Percentiles rank a stretch among this genome's conserved stretches.
These are phyloP conservation scores for Flaveria brownii DNA, from an alignment of 129 eudicot genomes.

Conservation along the genomic window DNA sequence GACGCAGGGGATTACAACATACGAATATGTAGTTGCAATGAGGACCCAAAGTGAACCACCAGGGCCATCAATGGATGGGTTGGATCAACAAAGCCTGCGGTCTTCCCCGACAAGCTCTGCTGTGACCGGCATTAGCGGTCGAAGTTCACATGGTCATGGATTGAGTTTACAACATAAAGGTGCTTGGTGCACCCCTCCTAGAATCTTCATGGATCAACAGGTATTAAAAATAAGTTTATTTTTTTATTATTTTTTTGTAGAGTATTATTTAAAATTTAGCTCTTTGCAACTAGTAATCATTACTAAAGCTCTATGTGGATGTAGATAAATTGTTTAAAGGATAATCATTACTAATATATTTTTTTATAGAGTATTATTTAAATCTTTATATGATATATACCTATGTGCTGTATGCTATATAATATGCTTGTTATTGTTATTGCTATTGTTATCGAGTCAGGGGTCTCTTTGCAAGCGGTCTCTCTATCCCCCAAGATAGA, in stretches of 20 bases:
- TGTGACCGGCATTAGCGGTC: conserved; percentile 77
- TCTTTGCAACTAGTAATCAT: not conserved
- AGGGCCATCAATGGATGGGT: conserved; percentile 59
- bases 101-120: conserved; percentile 88
- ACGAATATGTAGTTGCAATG: conserved; percentile 95
- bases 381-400: too few species aligned
- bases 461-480: too few species aligned
- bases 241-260: not conserved
- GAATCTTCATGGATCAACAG: conserved; percentile 95
- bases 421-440: too few species aligned
- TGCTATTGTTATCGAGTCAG: too few species aligned
- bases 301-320: too few species aligned
- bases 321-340: not conserved
- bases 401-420: too few species aligned
- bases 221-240: conserved; percentile 31
- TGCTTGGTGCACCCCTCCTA: conserved; percentile 96
- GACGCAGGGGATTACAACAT: conserved; percentile 85
- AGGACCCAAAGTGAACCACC: conserved; percentile 77
- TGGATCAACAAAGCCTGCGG: conserved; percentile 58
- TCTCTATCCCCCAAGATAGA: too few species aligned
- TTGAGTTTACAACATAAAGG: conserved; percentile 83
- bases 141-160: conserved; percentile 76
- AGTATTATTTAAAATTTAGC: not conserved
- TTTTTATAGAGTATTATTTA: too few species aligned
- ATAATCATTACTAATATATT: not conserved